A percentile compares a stretch with the other conserved stretches of the same genome.
Evolutionary conservation across 2,329 filamentous ascomycete species (phyloP).

Genomic region (Epichloe glyceriae): DNA sequence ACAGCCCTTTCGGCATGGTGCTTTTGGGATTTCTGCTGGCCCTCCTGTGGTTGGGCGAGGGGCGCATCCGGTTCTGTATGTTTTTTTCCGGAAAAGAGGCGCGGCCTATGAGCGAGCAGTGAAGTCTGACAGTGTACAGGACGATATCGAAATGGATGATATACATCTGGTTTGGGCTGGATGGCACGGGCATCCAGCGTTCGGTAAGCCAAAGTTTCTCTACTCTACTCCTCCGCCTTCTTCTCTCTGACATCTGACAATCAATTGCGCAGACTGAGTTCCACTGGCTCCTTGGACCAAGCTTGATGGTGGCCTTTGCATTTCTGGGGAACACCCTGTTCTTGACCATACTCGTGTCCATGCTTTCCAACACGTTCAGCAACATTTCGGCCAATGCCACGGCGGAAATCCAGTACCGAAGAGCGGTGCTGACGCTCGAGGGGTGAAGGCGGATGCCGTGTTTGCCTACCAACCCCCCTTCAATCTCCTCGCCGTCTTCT

Average conservation of each 20-base stretch:
- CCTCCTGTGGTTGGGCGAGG: conserved; percentile 64
- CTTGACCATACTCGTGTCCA: conserved; percentile 78
- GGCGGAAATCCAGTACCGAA: conserved; percentile 73
- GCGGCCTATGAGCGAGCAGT: background rate
- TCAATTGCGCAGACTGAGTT: conserved; percentile 43
- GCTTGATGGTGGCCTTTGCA: conserved; percentile 70
- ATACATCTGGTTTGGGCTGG: conserved; percentile 84
- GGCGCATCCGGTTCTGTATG: conserved; percentile 42
- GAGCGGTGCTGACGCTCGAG: conserved; percentile 70
- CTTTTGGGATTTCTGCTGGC: conserved; percentile 72
- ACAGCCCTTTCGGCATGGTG: conserved; percentile 69
- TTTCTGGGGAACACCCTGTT: conserved; percentile 81
- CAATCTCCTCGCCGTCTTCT: conserved; percentile 63
- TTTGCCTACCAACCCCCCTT: conserved; percentile 76
- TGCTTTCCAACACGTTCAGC: conserved; percentile 73
- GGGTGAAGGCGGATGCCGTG: conserved; percentile 72
- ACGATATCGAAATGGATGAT: conserved; percentile 85
- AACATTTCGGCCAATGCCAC: conserved; percentile 64
- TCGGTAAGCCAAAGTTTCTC: conserved; percentile 26
- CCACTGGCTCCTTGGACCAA: conserved; percentile 66
- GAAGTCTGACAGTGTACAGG: conserved; percentile 15
- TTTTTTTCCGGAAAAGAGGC: conserved; percentile 6
- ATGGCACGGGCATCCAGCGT: conserved; percentile 51
- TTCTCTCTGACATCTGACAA: background rate
- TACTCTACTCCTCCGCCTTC: background rate